Conservation (phyloP, 192 early-diverging fungal genomes). For the Podila horticola region DNA sequence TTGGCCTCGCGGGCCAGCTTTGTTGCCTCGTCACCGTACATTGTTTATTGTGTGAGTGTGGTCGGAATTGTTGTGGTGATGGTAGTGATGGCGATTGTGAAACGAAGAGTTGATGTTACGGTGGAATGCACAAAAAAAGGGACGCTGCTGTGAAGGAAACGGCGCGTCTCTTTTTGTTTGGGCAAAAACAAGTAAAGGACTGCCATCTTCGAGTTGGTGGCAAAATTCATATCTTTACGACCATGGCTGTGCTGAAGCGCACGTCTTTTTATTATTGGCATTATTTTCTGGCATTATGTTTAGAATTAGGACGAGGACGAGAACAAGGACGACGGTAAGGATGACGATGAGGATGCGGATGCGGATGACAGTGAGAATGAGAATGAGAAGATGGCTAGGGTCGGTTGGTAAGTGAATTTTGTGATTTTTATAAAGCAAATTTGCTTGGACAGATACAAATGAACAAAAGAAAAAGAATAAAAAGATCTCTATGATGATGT, state of each 20-base stretch:
- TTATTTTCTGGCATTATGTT: too few relatives aligned
- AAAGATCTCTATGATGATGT: conserved; percentile 16
- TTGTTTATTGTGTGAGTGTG: conserved; percentile 25
- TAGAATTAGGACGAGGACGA: too few relatives aligned
- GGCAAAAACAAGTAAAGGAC: conserved; percentile 1
- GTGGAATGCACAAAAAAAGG: too few relatives aligned
- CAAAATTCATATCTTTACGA: not conserved
- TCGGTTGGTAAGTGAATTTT: not conserved
- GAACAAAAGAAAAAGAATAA: not conserved
- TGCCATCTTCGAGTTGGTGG: conserved; percentile 12
- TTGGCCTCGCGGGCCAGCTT: conserved; percentile 86
- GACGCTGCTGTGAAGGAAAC: too few relatives aligned
- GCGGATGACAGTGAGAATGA: too few relatives aligned
- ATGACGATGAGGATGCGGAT: too few relatives aligned
- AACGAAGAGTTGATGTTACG: not conserved
- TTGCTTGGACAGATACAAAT: not conserved
- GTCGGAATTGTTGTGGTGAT: not conserved
- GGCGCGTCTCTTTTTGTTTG: not conserved
- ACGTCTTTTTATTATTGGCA: not conserved
- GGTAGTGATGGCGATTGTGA: not conserved
- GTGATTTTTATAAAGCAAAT: not conserved
- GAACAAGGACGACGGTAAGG: too few relatives aligned
- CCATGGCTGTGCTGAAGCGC: too few relatives aligned
- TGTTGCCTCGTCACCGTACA: conserved; percentile 83
- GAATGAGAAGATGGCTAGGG: too few relatives aligned